Conservation (phyloP, 2,329 filamentous ascomycete genomes). For the Orbilia javanica region DNA sequence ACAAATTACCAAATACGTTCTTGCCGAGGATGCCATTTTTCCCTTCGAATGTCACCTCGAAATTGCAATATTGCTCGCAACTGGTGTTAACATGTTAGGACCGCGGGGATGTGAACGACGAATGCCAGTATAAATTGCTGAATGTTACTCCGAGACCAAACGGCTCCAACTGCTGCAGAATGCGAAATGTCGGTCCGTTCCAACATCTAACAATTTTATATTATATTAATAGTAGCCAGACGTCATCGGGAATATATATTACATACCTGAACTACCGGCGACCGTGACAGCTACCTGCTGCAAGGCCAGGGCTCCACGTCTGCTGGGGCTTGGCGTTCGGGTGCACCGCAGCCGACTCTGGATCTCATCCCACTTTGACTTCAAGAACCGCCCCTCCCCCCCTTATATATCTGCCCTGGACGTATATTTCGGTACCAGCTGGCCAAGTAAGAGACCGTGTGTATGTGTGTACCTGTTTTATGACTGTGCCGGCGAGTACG, state of each 20-base stretch:
- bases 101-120: background rate
- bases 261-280: too few species aligned
- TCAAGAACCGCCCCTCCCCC: background rate
- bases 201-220: constrained; percentile 1
- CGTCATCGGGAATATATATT: too few species aligned
- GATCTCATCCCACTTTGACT: constrained; percentile 38
- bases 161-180: constrained; percentile 1
- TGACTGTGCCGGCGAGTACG: background rate
- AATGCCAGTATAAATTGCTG: background rate
- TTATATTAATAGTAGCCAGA: constrained; percentile 32
- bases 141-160: background rate
- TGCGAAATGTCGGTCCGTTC: constrained; percentile 23
- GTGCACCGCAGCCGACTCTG: constrained; percentile 19
- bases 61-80: too few species aligned
- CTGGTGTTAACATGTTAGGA: background rate
- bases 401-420: too few species aligned
- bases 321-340: constrained; percentile 44
- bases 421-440: background rate
- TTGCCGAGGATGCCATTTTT: constrained; percentile 4
- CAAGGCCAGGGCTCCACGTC: constrained; percentile 8
- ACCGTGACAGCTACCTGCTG: too few species aligned
- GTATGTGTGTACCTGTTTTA: too few species aligned
- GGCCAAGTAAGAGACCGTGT: background rate
- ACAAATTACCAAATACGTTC: constrained; percentile 4
- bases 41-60: constrained; percentile 21